These are phyloP conservation scores for Hanseniaspora meyeri DNA, from an alignment of 805 yeast species.

Conservation along the genomic window DNA sequence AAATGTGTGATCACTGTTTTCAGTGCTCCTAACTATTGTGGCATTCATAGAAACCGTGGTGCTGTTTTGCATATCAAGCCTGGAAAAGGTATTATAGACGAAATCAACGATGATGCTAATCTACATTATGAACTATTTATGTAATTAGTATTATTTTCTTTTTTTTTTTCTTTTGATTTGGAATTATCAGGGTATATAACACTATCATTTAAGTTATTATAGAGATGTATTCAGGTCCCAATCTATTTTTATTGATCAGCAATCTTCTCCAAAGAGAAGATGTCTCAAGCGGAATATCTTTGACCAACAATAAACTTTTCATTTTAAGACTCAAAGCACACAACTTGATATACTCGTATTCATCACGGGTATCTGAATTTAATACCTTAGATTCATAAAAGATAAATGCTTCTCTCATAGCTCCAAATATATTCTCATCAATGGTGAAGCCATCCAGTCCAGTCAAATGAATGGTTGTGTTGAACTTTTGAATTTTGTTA, in stretches of 20 bases:
- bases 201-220: slow-evolving; percentile 20
- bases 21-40: slow-evolving; percentile 97
- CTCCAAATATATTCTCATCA: background rate
- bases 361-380: background rate
- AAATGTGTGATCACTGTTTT: slow-evolving; percentile 86
- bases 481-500: background rate
- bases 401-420: slow-evolving; percentile 1
- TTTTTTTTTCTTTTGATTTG: background rate
- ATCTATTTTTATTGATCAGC: slow-evolving; percentile 20
- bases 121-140: slow-evolving; percentile 47
- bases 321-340: slow-evolving; percentile 1
- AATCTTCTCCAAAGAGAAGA: slow-evolving; percentile 16
- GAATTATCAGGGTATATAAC: background rate
- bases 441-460: background rate
- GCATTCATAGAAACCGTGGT: slow-evolving; percentile 78
- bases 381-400: slow-evolving; percentile 1
- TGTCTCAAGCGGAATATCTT: background rate
- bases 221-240: slow-evolving; percentile 20
- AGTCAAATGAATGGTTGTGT: background rate
- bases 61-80: slow-evolving; percentile 65
- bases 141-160: background rate
- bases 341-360: background rate
- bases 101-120: slow-evolving; percentile 34
- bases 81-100: slow-evolving; percentile 27
- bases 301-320: background rate